Conservation (phyloP, 345 rosid species). For the Ricinus communis region DNA sequence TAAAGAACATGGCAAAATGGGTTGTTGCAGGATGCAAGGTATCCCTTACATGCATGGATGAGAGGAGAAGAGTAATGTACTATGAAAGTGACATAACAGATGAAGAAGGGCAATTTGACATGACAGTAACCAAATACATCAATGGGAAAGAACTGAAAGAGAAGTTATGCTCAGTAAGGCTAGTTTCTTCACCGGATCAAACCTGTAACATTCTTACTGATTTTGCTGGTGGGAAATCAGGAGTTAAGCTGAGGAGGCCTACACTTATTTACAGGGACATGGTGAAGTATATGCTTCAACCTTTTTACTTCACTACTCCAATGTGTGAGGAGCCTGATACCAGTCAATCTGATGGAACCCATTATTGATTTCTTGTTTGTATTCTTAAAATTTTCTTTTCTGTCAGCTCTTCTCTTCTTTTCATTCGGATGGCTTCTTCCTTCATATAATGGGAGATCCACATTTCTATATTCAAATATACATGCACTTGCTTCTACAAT, state of each 20-base stretch:
- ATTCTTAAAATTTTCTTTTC: too few relatives aligned
- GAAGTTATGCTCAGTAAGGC: conserved; percentile 52
- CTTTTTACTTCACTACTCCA: conserved; percentile 62
- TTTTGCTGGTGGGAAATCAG: conserved; percentile 57
- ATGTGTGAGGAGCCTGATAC: conserved; percentile 65
- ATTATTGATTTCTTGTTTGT: conserved; percentile 18
- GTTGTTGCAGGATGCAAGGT: conserved; percentile 51
- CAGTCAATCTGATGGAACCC: conserved; percentile 6
- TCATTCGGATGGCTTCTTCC: too few relatives aligned
- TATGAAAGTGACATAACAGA: conserved; percentile 67
- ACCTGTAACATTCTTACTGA: conserved; percentile 61
- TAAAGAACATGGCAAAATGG: too few relatives aligned
- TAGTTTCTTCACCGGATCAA: conserved; percentile 63
- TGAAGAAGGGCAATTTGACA: conserved; percentile 54
- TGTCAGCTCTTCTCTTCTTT: too few relatives aligned
- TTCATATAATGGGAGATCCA: too few relatives aligned
- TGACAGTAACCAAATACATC: conserved; percentile 38
- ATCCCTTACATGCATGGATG: conserved; percentile 68
- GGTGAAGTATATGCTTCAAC: conserved; percentile 42
- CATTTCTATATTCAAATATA: too few relatives aligned
- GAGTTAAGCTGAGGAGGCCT: conserved; percentile 56
- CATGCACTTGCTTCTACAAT: too few relatives aligned
- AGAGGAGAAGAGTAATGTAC: conserved; percentile 53
- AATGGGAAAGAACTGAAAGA: conserved; percentile 48
- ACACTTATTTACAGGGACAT: conserved; percentile 42